Evolutionary conservation across 129 eudicot species (phyloP), one percentile per base, ranked within the genome.

Genomic region (Centrapalus pauciflorus): DNA sequence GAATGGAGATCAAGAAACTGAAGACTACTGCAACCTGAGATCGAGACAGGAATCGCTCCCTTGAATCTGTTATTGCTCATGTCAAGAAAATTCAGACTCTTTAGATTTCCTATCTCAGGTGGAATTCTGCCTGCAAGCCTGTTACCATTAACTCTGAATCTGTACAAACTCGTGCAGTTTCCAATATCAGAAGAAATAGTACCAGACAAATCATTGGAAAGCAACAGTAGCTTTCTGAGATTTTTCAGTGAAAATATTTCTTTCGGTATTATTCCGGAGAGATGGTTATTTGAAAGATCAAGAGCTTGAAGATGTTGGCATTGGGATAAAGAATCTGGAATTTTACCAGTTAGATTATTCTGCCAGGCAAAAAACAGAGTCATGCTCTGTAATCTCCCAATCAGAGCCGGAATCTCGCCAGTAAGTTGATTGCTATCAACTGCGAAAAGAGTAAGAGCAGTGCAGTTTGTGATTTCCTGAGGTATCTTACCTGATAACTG

Each of bases 1-100:
- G 90, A 82, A 73, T 89, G 99, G 48, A 94, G 90, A 86, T 94
- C 99, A 58, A 94, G 90, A 84, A 84, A 94, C 75, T 89, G 92
- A 14, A 94, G 93, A 35, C 66, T 84, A 56, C 66, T 71, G 38
- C 99, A 94, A 14, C 79, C 87, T 0, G 93, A 86, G n/a, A 89
- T 76, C 4, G 90, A 76, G 19, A 73, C 48, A 20, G 99, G 97
- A 52, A 89, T 86, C 46, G 24, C 66, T 29, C 99, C 97, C n/a
- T 79, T 79, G 24, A 94, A 70, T 20, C 55, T 79, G 43, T 94
- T 94, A 41, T 62, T 77, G 55, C 95, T 76, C 84, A 94, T 70
- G 58, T 94, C 99, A 24, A 89, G 79, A 56, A 94, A 94, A 78
- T 82, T 94, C 37, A 94, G 58, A 66, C 14, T 82, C 57, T 82